A percentile compares a stretch with the other conserved stretches of the same genome.
These are phyloP conservation scores for Leptographium procerum DNA, from an alignment of 2,329 filamentous ascomycete species.

Conservation along the genomic window DNA sequence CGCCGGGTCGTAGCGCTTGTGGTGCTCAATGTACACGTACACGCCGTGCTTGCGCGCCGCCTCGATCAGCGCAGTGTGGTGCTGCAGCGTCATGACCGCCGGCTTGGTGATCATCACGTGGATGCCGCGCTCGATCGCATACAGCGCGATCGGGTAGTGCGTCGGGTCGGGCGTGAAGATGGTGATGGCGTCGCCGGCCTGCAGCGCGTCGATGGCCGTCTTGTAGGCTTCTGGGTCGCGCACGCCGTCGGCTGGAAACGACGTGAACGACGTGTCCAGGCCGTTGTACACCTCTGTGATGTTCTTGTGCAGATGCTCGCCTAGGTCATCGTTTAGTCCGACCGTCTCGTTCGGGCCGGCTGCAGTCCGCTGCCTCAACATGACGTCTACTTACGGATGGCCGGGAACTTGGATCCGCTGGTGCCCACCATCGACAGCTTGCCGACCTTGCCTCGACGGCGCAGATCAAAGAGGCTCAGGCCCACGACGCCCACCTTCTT, in stretches of 20 bases:
- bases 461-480: constrained; percentile 78
- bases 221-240: constrained; percentile 79
- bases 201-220: constrained; percentile 71
- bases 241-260: constrained; percentile 63
- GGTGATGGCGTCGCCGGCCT: constrained; percentile 77
- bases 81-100: constrained; percentile 69
- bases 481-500: constrained; percentile 95
- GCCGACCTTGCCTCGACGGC: constrained; percentile 77
- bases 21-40: constrained; percentile 89
- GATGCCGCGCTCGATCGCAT: constrained; percentile 77
- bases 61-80: constrained; percentile 67
- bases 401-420: constrained; percentile 80
- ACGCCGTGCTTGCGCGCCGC: constrained; percentile 65
- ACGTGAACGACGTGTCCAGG: constrained; percentile 76
- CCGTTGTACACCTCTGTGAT: constrained; percentile 81
- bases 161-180: constrained; percentile 94
- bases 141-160: constrained; percentile 83
- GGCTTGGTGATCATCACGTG: constrained; percentile 94
- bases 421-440: constrained; percentile 83
- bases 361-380: neutral
- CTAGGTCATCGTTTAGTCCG: too few species aligned
- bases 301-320: constrained; percentile 72
- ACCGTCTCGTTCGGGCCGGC: too few species aligned
- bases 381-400: constrained; percentile 56
- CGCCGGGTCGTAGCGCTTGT: constrained; percentile 90